Evolutionary conservation across 495 filamentous ascomycete genomes (phyloP).

Genomic region (Penicillium fimorum): DNA sequence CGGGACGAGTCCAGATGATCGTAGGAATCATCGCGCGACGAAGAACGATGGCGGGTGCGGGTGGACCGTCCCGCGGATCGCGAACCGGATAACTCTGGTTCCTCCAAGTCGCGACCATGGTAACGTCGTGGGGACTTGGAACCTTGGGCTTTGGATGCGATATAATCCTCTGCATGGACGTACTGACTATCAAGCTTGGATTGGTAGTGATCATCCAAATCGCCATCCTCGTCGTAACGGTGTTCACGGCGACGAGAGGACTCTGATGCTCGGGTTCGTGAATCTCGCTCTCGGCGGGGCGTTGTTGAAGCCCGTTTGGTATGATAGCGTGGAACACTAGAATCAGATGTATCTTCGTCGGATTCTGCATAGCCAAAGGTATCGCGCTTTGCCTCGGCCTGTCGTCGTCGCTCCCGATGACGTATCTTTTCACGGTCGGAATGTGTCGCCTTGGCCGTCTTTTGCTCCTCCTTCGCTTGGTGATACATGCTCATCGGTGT

Average conservation of each 20-base stretch:
- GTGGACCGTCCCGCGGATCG: constrained; percentile 33
- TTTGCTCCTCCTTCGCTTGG: constrained; percentile 34
- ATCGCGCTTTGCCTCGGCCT: constrained; percentile 46
- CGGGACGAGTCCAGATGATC: constrained; percentile 35
- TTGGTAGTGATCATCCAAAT: constrained; percentile 28
- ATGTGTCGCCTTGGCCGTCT: constrained; percentile 32
- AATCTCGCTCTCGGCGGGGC: constrained; percentile 16
- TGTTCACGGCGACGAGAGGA: constrained; percentile 21
- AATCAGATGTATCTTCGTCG: constrained; percentile 35
- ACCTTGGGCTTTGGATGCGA: constrained; percentile 38
- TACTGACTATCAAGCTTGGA: constrained; percentile 30
- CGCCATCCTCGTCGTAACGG: constrained; percentile 28
- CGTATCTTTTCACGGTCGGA: constrained; percentile 43
- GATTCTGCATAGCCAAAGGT: constrained; percentile 33
- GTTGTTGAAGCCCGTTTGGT: background rate
- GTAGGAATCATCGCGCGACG: constrained; percentile 36
- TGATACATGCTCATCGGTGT: constrained; percentile 26
- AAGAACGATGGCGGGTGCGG: constrained; percentile 28
- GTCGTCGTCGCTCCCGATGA: constrained; percentile 52
- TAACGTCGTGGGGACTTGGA: constrained; percentile 32
- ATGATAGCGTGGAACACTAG: constrained; percentile 9
- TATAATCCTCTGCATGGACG: constrained; percentile 37
- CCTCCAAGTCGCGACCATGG: constrained; percentile 36
- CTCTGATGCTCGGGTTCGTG: constrained; percentile 20
- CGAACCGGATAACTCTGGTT: constrained; percentile 33